Evolutionary conservation across 768 basidiomycete species (phyloP), one percentile per base, ranked within the genome.

Genomic region (Terana coerulea): DNA sequence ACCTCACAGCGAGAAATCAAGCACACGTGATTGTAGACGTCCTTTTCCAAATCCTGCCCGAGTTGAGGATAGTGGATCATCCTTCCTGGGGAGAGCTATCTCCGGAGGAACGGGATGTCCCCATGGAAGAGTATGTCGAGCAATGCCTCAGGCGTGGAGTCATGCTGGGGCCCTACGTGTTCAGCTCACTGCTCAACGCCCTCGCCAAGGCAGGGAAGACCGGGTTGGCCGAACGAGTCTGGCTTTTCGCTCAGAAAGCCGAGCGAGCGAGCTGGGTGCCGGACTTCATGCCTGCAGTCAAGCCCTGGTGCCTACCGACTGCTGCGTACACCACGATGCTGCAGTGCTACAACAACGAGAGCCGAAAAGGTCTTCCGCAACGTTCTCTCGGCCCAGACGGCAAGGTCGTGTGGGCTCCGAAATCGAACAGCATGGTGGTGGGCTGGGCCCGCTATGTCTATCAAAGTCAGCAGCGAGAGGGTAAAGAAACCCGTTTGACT

Each of bases 281-380:
- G 6, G 54, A 48, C 10, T 52, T 57, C 17, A 56, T 58, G 8
- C 55, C 62, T 14, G 59, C 58, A 15, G 55, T 66, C 21, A 39
- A 55, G 19, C 80, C 84, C 0, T 93, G 89, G 89, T 72, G 72
- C 47, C 66, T 91, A 17, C 79, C 83, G 7, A 67, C 83, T 2
- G 72, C 82, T 8, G 81, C 85, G 1, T 91, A 88, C 62, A 91
- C 86, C 1, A 68, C 78, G 43, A 88, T 91, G 81, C 63, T 92
- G 50, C 73, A 81, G 41, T 69, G 78, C 28, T 89, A 86, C 55
- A 75, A 69, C 1, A 58, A 62, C 3, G 75, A 79, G 61, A 74
- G 73, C n/a, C 64, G 61, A 37, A 64, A 63, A 55, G 66, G 53
- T 41, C 51, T 57, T 37, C 40, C 54, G 57, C 39, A 56, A 37